Percentiles rank a stretch among this genome's conserved stretches.
phyloP scores from a whole-genome alignment of 2,329 filamentous ascomycete species.

The Dactylellina sp. region DNA sequence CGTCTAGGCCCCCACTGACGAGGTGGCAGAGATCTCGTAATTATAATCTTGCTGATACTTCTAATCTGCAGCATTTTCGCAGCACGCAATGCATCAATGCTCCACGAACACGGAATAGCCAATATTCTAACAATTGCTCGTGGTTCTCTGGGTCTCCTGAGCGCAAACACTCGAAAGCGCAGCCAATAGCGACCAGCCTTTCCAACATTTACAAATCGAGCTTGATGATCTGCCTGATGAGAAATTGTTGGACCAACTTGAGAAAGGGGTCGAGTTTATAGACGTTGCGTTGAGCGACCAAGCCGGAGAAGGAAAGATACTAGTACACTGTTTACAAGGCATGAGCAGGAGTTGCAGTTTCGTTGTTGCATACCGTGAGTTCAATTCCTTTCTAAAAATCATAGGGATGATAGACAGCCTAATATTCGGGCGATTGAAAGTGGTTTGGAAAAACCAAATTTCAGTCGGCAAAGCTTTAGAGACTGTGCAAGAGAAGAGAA shows the following conservation, averaged over 20 bases:
- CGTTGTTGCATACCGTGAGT: conserved; percentile 52
- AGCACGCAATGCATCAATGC: conserved; percentile 25
- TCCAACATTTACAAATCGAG: conserved; percentile 46
- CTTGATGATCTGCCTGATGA: conserved; percentile 41
- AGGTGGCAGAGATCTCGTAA: not conserved
- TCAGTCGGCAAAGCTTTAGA: conserved; percentile 35
- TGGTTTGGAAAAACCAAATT: conserved; percentile 47
- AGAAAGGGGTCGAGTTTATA: conserved; percentile 39
- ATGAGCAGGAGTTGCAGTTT: conserved; percentile 52
- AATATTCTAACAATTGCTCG: conserved; percentile 46
- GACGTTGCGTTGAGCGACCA: conserved; percentile 7
- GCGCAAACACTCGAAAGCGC: conserved; percentile 18
- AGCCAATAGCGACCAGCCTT: not conserved
- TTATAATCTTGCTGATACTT: not conserved
- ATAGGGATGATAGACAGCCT: not conserved
- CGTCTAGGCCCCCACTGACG: not conserved
- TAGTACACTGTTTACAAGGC: conserved; percentile 49
- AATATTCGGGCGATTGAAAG: conserved; percentile 4
- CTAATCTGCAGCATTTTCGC: conserved; percentile 38
- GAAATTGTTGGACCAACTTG: conserved; percentile 34
- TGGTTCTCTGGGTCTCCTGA: conserved; percentile 39
- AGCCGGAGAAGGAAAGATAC: conserved; percentile 10
- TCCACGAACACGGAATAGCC: conserved; percentile 22
- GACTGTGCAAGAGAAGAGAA: conserved; percentile 43
- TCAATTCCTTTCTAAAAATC: not conserved